Base-by-base conservation (phyloP, 768 basidiomycete genomes). In the Holtermannia corniformis region DNA sequence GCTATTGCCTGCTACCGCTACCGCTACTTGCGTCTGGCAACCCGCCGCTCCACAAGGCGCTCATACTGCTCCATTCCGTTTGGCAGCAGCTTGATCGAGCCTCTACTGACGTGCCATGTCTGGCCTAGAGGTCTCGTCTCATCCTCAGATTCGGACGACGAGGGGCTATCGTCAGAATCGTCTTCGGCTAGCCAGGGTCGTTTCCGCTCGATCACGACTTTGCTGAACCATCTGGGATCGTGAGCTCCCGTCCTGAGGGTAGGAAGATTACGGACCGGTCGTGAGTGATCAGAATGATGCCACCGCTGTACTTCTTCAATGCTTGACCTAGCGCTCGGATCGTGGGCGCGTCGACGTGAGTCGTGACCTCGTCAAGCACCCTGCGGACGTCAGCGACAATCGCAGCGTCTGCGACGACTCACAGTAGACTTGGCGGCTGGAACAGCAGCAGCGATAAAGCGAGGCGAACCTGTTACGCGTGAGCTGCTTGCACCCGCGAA, bases 261-360 rank as follows among this genome's bases (percentile, higher is more conserved):
- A 46, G 16, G 23, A 26, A 23, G 5, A 41, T 24, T 19, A 43
- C 64, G 32, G 12, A 75, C 64, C 79, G 73, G 59, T 85, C 84
- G 61, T 85, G 84, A 43, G 80, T 82, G 46, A 84, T 78, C n/a
- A 84, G 72, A 10, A 83, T 71, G 25, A 84, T 62, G 1, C 78
- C 81, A 0, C 84, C 83, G 23, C 68, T 70, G 58, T 76, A 85
- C 13, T 64, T 67, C 45, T 74, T 74, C 41, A 85, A 72, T 5
- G 80, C 77, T 20, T 73, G 71, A 0, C 79, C 78, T 1, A 85
- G 70, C 0, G 79, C 80, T 53, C 76, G 69, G 26, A 84, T 79
- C 2, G 81, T 83, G 22, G 78, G 76, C 41, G 76, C 74, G 65
- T 85, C 83, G 41, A 85, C 69, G 70, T 85, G 84, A n/a, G 83